A percentile compares a stretch with the other conserved stretches of the same genome.
Evolutionary conservation across 257 asterid species (phyloP).

Genomic region (Scutellaria barbata): DNA sequence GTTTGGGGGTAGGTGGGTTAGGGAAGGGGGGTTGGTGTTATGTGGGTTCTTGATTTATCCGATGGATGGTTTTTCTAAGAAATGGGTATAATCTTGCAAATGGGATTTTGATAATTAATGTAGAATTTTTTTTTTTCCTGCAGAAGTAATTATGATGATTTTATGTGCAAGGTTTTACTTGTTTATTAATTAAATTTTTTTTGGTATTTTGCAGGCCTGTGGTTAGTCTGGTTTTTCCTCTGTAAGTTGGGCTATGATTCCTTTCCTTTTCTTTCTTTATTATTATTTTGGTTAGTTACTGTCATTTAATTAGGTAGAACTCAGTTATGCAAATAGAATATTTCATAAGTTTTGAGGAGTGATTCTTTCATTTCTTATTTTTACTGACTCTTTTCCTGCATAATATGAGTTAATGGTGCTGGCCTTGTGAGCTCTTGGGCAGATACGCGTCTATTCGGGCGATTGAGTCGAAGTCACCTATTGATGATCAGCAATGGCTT

Average conservation of each 20-base stretch:
- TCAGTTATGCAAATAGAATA: not conserved
- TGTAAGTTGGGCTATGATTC: constrained; percentile 64
- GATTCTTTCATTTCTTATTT: not conserved
- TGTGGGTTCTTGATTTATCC: constrained; percentile 5
- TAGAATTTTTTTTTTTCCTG: not conserved
- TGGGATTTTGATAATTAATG: constrained; percentile 4
- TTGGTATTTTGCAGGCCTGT: constrained; percentile 76
- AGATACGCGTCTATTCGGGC: constrained; percentile 97
- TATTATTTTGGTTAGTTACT: not conserved
- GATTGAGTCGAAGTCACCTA: constrained; percentile 83
- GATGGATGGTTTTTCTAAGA: not conserved
- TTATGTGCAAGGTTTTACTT: constrained; percentile 18
- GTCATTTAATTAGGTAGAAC: not conserved
- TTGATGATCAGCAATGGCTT: constrained; percentile 99
- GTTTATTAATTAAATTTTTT: not conserved
- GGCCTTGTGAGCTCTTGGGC: constrained; percentile 36
- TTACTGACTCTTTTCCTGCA: not conserved
- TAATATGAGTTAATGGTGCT: constrained; percentile 21
- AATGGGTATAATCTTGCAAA: not conserved
- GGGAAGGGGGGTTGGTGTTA: not conserved
- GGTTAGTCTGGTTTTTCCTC: constrained; percentile 85
- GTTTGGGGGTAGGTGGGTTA: not conserved
- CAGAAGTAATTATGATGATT: not conserved
- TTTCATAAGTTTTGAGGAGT: not conserved
- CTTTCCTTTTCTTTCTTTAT: not conserved